A percentile compares a stretch with the other conserved stretches of the same genome.
Conservation (phyloP, 2,329 filamentous ascomycete genomes). For the Colletotrichum sp. region DNA sequence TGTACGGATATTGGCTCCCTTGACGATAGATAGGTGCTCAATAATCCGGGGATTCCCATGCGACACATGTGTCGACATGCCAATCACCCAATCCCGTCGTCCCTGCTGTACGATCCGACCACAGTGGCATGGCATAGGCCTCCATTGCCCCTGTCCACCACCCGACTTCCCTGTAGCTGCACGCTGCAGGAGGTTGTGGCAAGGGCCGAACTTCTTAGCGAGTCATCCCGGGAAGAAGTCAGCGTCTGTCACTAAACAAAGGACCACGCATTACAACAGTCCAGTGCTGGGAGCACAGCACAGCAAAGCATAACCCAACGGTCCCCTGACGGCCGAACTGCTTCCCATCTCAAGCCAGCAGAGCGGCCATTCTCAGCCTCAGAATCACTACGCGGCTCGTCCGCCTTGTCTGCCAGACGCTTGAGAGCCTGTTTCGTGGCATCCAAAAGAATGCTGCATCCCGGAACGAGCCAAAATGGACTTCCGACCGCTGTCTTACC, state of each 20-base stretch:
- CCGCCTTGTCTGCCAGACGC: constrained; percentile 3
- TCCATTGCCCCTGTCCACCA: not conserved
- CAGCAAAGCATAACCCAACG: not conserved
- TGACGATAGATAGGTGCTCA: not conserved
- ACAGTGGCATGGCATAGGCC: not conserved
- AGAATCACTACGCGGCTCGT: not conserved
- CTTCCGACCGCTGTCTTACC: not conserved
- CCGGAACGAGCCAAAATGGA: not conserved
- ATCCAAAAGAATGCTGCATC: not conserved
- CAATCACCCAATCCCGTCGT: not conserved
- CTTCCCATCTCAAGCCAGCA: not conserved
- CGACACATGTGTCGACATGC: not conserved
- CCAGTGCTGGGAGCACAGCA: not conserved
- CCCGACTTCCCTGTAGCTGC: not conserved
- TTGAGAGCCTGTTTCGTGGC: not conserved
- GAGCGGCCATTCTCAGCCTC: constrained; percentile 1
- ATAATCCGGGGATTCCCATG: constrained; percentile 4
- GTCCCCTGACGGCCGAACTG: not conserved
- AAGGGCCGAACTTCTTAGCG: not conserved
- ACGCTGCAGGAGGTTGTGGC: constrained; percentile 1
- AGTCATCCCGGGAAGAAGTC: not conserved
- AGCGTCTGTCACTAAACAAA: not conserved
- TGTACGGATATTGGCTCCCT: not conserved
- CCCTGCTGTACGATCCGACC: not conserved
- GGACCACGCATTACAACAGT: not conserved